These are phyloP conservation scores for Xerocomus potaroensis DNA, from an alignment of 768 basidiomycete genomes.

Conservation along the genomic window DNA sequence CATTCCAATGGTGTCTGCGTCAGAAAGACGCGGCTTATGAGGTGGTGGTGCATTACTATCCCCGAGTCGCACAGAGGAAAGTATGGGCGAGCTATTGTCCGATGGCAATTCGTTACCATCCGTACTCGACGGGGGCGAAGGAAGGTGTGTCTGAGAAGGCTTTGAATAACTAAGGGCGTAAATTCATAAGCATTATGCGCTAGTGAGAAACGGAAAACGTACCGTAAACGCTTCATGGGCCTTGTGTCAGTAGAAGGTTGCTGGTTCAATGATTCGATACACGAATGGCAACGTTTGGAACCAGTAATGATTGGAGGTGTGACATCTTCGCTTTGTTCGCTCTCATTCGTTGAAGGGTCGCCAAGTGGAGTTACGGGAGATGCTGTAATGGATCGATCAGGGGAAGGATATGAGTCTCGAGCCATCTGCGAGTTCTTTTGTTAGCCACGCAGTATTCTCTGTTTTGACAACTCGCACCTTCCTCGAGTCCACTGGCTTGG, in stretches of 20 bases:
- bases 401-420: conserved; percentile 16
- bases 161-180: not conserved
- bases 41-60: not conserved
- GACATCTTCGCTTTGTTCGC: conserved; percentile 13
- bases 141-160: conserved; percentile 3
- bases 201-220: not conserved
- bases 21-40: conserved; percentile 38
- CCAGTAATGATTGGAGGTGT: conserved; percentile 14
- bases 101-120: not conserved
- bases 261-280: not conserved
- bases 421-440: not conserved
- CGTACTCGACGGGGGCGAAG: conserved; percentile 13
- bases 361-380: conserved; percentile 12
- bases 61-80: not conserved
- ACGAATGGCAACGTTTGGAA: conserved; percentile 18
- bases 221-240: conserved; percentile 25
- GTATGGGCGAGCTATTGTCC: not conserved
- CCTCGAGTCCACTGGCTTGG: not conserved
- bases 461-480: conserved; percentile 4
- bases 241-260: not conserved
- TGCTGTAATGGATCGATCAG: conserved; percentile 1
- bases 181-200: accelerated
- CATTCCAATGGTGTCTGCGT: conserved; percentile 16
- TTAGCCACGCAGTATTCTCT: not conserved
- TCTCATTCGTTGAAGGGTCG: conserved; percentile 8